Base-by-base conservation (phyloP, 177 flowering plant genomes). In the Vitis hybrid region DNA sequence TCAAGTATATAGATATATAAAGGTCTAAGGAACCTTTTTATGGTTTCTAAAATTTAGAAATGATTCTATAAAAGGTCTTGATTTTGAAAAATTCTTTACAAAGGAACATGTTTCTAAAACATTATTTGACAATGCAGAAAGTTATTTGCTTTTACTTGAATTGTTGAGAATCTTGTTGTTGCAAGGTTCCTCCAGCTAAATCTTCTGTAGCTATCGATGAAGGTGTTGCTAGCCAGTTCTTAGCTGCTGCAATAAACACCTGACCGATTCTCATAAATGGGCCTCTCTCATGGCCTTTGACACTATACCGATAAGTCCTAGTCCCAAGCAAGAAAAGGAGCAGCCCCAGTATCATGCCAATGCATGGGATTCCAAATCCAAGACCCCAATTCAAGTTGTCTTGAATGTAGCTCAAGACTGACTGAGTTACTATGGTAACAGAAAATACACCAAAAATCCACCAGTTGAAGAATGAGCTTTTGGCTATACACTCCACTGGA, bases 381-480 rank as follows among this genome's bases (percentile, higher is more conserved):
- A 85, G 86, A 9, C 72, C 84, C 91, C 91, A 87, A 52, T 71
- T 83, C 9, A 81, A 61, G 65, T 84, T 80, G 46, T 87, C 89
- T 62, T 85, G 89, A 41, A 86, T 80, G 75, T 83, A 83, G 51
- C 49, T 80, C 57, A 87, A 51, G 21, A 76, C 66, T 54, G 49
- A 50, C 3, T 72, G 46, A 2, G 86, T 24, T 32, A 72, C 21
- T 6, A 73, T 7, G 0, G 73, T 67, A 13, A 85, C 83, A 0
- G n/a, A 55, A 68, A 73, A 77, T 5, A 77, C 13, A 15, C 83
- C 59, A 72, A 84, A 80, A 57, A 78, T 79, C 85, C 88, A 85
- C 91, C 88, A 87, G 63, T 87, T 87, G 76, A 87, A 87, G 80
- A 84, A 87, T 2, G 91, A 85, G 77, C 91, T 84, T 76, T 78